phyloP scores from a whole-genome alignment of 2,329 filamentous ascomycete species.

The Trichoderma citrinoviride region DNA sequence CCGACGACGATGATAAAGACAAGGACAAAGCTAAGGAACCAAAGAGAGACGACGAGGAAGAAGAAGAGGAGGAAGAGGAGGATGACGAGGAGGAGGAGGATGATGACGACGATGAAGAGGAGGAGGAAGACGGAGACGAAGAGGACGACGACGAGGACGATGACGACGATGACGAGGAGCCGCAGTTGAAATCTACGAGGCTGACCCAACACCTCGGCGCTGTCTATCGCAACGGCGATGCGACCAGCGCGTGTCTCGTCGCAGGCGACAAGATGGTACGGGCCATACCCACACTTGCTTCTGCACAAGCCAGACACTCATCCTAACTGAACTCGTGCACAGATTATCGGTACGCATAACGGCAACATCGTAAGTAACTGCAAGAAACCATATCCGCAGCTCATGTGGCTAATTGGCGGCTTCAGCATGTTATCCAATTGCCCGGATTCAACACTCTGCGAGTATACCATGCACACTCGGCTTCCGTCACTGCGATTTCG shows the following conservation, averaged over 20 bases:
- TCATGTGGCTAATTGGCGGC: constrained; percentile 30
- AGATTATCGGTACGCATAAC: constrained; percentile 93
- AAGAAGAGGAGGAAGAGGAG: constrained; percentile 38
- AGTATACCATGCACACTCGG: constrained; percentile 88
- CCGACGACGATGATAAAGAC: constrained; percentile 19
- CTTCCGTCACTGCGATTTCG: constrained; percentile 85
- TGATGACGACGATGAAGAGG: constrained; percentile 44
- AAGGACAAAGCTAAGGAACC: constrained; percentile 26
- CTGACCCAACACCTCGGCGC: constrained; percentile 75
- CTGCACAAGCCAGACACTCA: background rate
- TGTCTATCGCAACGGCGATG: constrained; percentile 92
- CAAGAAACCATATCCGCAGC: background rate
- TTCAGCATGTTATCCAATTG: constrained; percentile 78
- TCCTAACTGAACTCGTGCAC: constrained; percentile 35
- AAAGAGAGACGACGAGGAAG: constrained; percentile 41
- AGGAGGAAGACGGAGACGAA: constrained; percentile 48
- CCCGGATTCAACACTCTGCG: constrained; percentile 78
- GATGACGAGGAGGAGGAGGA: constrained; percentile 28
- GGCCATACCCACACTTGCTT: background rate
- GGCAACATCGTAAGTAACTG: constrained; percentile 76
- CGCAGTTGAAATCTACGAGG: constrained; percentile 86
- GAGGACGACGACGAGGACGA: constrained; percentile 67
- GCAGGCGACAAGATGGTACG: constrained; percentile 94
- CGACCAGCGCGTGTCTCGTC: constrained; percentile 85
- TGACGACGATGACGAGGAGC: constrained; percentile 89